Evolutionary conservation across 2,329 filamentous ascomycete genomes (phyloP).

Genomic region (Cercospora sojina): DNA sequence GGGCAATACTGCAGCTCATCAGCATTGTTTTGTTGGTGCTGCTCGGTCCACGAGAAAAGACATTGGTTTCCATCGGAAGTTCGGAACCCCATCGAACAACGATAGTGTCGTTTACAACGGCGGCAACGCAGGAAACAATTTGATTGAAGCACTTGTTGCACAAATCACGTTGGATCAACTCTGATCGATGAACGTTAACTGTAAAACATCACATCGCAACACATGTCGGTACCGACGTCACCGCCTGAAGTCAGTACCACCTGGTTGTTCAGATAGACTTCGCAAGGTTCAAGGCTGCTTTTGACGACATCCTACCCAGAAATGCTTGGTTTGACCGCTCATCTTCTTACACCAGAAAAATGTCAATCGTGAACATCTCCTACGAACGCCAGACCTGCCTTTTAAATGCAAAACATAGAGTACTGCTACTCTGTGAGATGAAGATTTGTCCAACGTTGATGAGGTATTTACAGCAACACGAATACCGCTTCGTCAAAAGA

Average conservation of each 20-base stretch:
- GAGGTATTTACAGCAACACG: not conserved
- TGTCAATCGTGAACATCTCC: not conserved
- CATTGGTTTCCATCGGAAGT: conserved; percentile 3
- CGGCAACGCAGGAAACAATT: not conserved
- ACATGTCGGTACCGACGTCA: conserved; percentile 1
- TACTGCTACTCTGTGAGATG: not conserved
- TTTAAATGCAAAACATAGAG: not conserved
- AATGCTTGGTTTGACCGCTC: conserved; percentile 9
- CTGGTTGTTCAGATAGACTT: conserved; percentile 7
- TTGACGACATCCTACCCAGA: not conserved
- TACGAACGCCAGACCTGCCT: not conserved
- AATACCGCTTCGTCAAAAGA: not conserved
- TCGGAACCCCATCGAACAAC: not conserved
- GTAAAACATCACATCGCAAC: not conserved
- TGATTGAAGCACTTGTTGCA: not conserved
- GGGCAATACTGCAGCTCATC: not conserved
- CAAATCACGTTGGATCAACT: not conserved
- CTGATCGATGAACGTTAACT: not conserved
- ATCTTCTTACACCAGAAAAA: not conserved
- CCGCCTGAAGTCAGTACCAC: not conserved
- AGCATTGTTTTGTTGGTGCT: not conserved
- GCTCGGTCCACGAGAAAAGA: not conserved
- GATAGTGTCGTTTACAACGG: not conserved
- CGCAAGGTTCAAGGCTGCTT: conserved; percentile 2
- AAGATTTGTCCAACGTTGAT: not conserved